phyloP scores from a whole-genome alignment of 2,329 filamentous ascomycete genomes.

The Trichophyton simii region DNA sequence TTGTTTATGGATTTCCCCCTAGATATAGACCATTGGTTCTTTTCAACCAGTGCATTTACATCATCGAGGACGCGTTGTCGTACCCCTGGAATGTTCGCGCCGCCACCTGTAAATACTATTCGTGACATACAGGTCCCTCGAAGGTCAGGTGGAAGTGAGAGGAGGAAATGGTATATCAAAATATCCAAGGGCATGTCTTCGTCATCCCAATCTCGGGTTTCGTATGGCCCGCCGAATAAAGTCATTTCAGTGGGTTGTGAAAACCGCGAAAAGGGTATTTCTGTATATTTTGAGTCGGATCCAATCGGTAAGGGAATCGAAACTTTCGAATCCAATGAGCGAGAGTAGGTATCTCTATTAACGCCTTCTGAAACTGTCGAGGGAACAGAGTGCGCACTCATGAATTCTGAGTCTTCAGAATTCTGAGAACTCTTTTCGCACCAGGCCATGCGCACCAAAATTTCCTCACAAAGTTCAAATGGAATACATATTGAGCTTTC shows the following conservation, averaged over 20 bases:
- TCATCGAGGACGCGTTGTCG: slow-evolving; percentile 67
- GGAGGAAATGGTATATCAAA: slow-evolving; percentile 62
- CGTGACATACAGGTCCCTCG: slow-evolving; percentile 78
- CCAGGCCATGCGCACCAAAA: slow-evolving; percentile 65
- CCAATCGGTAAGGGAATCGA: slow-evolving; percentile 34
- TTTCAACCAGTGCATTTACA: slow-evolving; percentile 51
- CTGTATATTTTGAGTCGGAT: slow-evolving; percentile 34
- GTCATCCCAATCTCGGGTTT: slow-evolving; percentile 59
- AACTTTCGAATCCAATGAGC: slow-evolving; percentile 20
- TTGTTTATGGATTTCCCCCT: slow-evolving; percentile 53
- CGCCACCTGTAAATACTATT: slow-evolving; percentile 74
- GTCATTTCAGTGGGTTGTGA: slow-evolving; percentile 62
- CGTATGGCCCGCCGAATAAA: slow-evolving; percentile 51
- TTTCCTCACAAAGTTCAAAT: slow-evolving; percentile 73
- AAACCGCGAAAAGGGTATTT: slow-evolving; percentile 57
- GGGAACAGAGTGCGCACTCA: neutral
- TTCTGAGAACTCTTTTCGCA: slow-evolving; percentile 37
- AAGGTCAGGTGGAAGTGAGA: slow-evolving; percentile 67
- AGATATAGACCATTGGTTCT: slow-evolving; percentile 65
- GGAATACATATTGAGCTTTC: slow-evolving; percentile 37
- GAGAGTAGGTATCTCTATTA: slow-evolving; percentile 3
- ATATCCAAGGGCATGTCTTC: slow-evolving; percentile 68
- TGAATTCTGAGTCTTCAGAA: slow-evolving; percentile 4
- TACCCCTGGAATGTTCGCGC: slow-evolving; percentile 65
- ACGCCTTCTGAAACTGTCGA: slow-evolving; percentile 15